phyloP scores from a whole-genome alignment of 2,329 filamentous ascomycete species.

The Paecilomyces sp. region DNA sequence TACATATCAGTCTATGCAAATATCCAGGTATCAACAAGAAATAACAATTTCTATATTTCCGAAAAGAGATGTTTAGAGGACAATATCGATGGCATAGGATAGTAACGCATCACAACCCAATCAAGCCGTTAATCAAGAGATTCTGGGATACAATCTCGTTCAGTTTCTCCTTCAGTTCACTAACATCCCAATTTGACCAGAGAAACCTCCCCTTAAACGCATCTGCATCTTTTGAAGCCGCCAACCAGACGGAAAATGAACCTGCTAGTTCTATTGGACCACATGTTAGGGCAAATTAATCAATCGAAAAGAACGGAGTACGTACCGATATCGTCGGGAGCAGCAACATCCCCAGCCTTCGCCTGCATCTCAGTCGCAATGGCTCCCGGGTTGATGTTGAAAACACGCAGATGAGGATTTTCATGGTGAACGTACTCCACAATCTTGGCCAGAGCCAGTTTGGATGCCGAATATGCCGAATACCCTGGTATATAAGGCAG shows the following conservation, averaged over 20 bases:
- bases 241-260: slow-evolving; percentile 30
- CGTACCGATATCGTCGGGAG: slow-evolving; percentile 13
- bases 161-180: slow-evolving; percentile 26
- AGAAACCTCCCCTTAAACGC: slow-evolving; percentile 33
- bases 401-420: slow-evolving; percentile 20
- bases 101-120: too few relatives aligned
- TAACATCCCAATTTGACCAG: slow-evolving; percentile 36
- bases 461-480: background rate
- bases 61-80: too few relatives aligned
- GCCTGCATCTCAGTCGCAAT: slow-evolving; percentile 16
- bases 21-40: too few relatives aligned
- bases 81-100: too few relatives aligned
- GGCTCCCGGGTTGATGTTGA: slow-evolving; percentile 25
- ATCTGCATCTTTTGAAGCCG: slow-evolving; percentile 25
- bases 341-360: slow-evolving; percentile 9
- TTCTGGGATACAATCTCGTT: slow-evolving; percentile 7
- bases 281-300: too few relatives aligned
- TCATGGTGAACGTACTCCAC: slow-evolving; percentile 1
- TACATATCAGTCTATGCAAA: too few relatives aligned
- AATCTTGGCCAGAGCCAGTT: background rate
- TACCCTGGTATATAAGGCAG: slow-evolving; percentile 10
- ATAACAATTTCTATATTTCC: too few relatives aligned
- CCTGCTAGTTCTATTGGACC: slow-evolving; percentile 15
- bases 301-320: background rate
- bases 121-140: background rate